Percentiles rank a stretch among this genome's conserved stretches.
phyloP scores from a whole-genome alignment of 2,329 filamentous ascomycete genomes.

The Ascochyta koolunga region DNA sequence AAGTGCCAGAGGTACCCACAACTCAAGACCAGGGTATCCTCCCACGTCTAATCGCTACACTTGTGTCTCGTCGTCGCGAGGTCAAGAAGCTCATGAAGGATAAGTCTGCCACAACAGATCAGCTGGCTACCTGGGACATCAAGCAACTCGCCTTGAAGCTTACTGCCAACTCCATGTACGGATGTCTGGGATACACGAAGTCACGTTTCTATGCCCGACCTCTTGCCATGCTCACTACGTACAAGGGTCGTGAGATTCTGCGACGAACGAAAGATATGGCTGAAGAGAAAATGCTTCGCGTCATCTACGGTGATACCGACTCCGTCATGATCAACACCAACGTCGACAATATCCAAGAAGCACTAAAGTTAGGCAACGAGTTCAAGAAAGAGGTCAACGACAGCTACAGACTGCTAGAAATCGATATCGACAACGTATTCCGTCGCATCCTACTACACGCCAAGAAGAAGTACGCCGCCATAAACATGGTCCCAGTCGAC shows the following conservation, averaged over 20 bases:
- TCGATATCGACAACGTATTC: constrained; percentile 98
- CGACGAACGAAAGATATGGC: constrained; percentile 94
- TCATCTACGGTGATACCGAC: constrained; percentile 98
- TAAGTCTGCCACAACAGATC: constrained; percentile 81
- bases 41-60: constrained; percentile 86
- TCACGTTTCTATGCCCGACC: constrained; percentile 97
- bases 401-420: constrained; percentile 88
- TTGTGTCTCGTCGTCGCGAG: constrained; percentile 85
- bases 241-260: constrained; percentile 96
- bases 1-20: constrained; percentile 82
- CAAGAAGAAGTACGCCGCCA: constrained; percentile 99
- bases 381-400: constrained; percentile 97
- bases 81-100: constrained; percentile 98
- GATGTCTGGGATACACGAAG: constrained; percentile 94
- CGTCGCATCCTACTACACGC: constrained; percentile 90
- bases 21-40: constrained; percentile 83
- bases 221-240: constrained; percentile 92
- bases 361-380: constrained; percentile 87
- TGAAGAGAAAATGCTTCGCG: constrained; percentile 86
- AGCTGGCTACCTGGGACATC: constrained; percentile 95
- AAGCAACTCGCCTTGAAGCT: constrained; percentile 96
- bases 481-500: constrained; percentile 88
- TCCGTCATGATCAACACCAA: constrained; percentile 99
- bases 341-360: constrained; percentile 88
- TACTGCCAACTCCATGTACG: constrained; percentile 99